Evolutionary conservation across 1,284 basidiomycete genomes (phyloP), one percentile per base, ranked within the genome.

Genomic region (Ceratobasidium sp.): DNA sequence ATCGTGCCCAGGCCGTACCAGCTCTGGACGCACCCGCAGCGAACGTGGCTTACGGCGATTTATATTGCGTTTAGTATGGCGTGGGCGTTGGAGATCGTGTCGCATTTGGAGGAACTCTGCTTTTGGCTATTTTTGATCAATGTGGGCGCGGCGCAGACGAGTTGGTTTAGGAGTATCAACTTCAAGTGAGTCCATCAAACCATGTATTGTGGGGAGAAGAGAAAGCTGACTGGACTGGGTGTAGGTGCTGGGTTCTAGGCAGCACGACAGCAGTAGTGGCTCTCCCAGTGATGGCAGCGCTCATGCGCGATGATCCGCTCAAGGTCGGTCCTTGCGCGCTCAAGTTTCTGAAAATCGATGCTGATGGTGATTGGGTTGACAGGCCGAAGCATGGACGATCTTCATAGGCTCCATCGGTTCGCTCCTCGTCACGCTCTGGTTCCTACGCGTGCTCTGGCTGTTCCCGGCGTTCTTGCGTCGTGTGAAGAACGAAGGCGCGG

Each of bases 41-140:
- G 71, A 9, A 24, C 59, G 19, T 76, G 75, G 75, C 67, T 77
- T 31, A 57, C 65, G n/a, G 65, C 75, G 31, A 71, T 75, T 24
- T 75, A 77, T 29, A 66, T 77, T 36, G 66, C 63, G 51, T 76
- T 77, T 53, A 53, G 62, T 22, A 14, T 76, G 19, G 75, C 76
- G 8, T 77, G 76, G 76, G 71, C 66, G 3, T 54, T 77, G 4
- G 76, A 77, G 54, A 65, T 76, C 51, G 76, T 77, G 5, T 76
- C 76, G 9, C 76, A 77, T 71, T 73, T 77, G 24, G 76, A 77
- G 65, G 76, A 77, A 47, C 56, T 77, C 22, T 75, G 73, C 47
- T 77, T 77, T 65, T 77, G 76, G 76, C 54, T 77, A 36, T 77
- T 77, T 54, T 54, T 77, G 24, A 65, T 77, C 57, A 65, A 65